Evolutionary conservation across 495 filamentous ascomycete species (phyloP).

Genomic region (Lepraria neglecta): DNA sequence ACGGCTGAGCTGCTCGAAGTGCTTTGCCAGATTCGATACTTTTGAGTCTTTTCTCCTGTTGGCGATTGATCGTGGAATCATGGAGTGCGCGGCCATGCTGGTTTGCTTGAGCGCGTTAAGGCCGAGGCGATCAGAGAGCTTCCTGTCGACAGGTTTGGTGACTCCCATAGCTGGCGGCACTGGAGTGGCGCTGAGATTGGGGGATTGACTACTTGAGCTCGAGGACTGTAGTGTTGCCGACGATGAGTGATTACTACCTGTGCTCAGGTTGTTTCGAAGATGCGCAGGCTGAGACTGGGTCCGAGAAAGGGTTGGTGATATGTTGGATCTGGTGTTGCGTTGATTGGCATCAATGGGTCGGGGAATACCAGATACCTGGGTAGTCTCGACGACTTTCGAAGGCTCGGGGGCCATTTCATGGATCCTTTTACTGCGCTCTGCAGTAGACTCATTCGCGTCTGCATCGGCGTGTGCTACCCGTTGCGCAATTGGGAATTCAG

Average conservation of each 20-base stretch:
- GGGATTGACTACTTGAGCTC: constrained; percentile 1
- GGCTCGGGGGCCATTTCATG: neutral
- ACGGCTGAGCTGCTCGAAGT: constrained; percentile 92
- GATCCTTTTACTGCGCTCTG: neutral
- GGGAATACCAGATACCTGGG: constrained; percentile 45
- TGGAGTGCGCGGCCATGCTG: constrained; percentile 58
- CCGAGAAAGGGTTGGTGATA: constrained; percentile 61
- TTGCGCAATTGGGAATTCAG: neutral
- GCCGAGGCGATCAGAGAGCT: constrained; percentile 59
- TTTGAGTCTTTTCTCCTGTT: constrained; percentile 59
- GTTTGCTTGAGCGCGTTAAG: constrained; percentile 54
- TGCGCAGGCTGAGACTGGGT: constrained; percentile 64
- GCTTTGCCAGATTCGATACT: constrained; percentile 82
- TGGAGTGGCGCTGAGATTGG: neutral
- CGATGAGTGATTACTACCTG: constrained; percentile 21
- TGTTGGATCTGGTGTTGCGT: constrained; percentile 36
- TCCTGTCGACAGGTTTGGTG: constrained; percentile 57
- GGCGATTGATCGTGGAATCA: constrained; percentile 82
- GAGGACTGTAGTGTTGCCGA: neutral
- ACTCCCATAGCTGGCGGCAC: constrained; percentile 22
- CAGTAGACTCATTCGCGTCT: neutral
- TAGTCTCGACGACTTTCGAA: neutral
- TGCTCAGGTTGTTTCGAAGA: constrained; percentile 30
- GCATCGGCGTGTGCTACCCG: neutral
- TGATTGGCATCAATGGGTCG: constrained; percentile 43